A percentile compares a stretch with the other conserved stretches of the same genome.
Evolutionary conservation across 495 filamentous ascomycete species (phyloP).

Genomic region (Hypoxylon trugodes): DNA sequence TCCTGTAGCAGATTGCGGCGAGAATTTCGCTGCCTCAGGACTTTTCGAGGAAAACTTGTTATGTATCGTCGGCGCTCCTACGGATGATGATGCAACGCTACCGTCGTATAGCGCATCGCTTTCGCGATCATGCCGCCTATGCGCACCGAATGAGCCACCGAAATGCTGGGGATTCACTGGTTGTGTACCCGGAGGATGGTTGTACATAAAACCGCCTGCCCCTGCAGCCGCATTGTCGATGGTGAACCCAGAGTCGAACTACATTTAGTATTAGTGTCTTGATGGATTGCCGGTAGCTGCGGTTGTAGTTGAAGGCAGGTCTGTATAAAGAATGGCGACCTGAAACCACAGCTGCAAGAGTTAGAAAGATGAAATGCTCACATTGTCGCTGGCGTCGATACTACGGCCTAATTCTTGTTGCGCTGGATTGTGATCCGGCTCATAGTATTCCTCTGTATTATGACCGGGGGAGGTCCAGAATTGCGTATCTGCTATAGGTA

Average conservation of each 20-base stretch:
- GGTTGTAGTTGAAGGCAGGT: no score
- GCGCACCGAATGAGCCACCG: neutral
- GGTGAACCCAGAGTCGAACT: conserved; percentile 11
- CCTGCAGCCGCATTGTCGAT: conserved; percentile 3
- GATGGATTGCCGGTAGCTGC: neutral
- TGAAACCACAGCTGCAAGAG: neutral
- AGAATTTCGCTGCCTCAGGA: neutral
- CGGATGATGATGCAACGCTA: neutral
- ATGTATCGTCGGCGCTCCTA: neutral
- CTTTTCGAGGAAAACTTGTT: neutral
- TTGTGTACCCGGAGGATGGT: neutral
- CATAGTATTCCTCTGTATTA: conserved; percentile 11
- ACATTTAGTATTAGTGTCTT: neutral
- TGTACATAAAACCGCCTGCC: neutral
- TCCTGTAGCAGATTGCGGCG: neutral
- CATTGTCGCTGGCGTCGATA: conserved; percentile 13
- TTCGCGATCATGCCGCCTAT: neutral
- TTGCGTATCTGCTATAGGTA: conserved; percentile 9
- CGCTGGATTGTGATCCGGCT: neutral
- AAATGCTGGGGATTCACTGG: neutral
- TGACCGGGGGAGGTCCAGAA: conserved; percentile 16
- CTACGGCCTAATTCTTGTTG: conserved; percentile 1
- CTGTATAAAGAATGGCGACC: neutral
- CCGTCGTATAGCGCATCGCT: neutral
- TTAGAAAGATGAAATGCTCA: neutral